Conservation (phyloP, 495 filamentous ascomycete species). For the Aspergillus funiculosus region DNA sequence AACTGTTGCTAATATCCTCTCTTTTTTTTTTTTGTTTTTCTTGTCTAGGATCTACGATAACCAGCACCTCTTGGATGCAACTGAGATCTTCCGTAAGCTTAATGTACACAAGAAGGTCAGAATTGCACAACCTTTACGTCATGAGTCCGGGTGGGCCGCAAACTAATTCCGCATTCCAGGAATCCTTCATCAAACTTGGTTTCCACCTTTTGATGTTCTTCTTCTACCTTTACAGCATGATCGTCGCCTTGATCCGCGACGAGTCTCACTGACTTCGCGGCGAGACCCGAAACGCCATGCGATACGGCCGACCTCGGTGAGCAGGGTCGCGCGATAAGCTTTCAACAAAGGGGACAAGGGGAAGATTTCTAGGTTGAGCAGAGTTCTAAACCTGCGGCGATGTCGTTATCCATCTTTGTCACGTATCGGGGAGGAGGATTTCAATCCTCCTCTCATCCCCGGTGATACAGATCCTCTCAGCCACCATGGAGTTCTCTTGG, state of each 20-base stretch:
- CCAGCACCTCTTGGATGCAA: slow-evolving; percentile 92
- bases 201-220: slow-evolving; percentile 99
- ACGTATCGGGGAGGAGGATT: neutral
- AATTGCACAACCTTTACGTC: slow-evolving; percentile 10
- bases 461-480: slow-evolving; percentile 2
- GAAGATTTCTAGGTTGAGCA: neutral
- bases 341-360: neutral
- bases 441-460: neutral
- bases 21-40: neutral
- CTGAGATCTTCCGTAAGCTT: slow-evolving; percentile 98
- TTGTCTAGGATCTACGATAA: slow-evolving; percentile 88
- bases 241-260: slow-evolving; percentile 93
- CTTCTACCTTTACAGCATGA: slow-evolving; percentile 99
- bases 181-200: slow-evolving; percentile 98
- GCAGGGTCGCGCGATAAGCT: slow-evolving; percentile 7
- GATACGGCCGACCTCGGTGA: slow-evolving; percentile 27
- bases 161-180: slow-evolving; percentile 47
- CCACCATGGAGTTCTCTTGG: slow-evolving; percentile 1
- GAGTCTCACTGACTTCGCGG: slow-evolving; percentile 67
- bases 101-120: slow-evolving; percentile 98
- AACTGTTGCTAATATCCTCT: slow-evolving; percentile 2
- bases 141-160: neutral
- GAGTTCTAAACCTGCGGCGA: neutral
- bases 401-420: neutral
- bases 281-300: slow-evolving; percentile 41